Evolutionary conservation across 2,329 filamentous ascomycete species (phyloP).

Genomic region (Penicillium sp.): DNA sequence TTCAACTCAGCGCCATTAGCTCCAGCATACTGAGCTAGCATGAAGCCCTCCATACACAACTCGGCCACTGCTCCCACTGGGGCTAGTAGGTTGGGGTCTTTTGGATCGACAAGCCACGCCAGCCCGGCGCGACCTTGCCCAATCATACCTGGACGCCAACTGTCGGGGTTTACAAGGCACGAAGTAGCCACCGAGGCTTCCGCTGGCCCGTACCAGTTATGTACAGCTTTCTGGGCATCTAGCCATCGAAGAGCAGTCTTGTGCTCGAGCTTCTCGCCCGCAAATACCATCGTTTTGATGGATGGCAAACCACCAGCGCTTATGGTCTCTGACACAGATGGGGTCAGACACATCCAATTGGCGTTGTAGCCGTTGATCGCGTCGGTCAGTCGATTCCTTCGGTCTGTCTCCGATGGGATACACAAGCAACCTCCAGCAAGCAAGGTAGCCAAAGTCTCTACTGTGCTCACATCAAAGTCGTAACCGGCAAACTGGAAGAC

Average conservation of each 20-base stretch:
- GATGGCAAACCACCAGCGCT: background rate
- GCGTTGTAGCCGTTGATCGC: background rate
- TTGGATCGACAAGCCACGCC: background rate
- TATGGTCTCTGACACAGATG: background rate
- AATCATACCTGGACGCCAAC: background rate
- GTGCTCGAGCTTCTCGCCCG: background rate
- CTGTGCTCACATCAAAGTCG: background rate
- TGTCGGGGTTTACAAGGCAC: background rate
- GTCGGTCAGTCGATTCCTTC: background rate
- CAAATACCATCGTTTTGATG: background rate
- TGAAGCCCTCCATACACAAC: background rate
- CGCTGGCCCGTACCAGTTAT: conserved; percentile 1
- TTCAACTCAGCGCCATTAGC: background rate
- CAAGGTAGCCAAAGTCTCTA: background rate
- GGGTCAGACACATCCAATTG: background rate
- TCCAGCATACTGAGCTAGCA: background rate
- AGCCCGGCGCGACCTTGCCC: background rate
- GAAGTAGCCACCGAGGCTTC: background rate
- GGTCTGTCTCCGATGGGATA: background rate
- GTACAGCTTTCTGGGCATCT: background rate
- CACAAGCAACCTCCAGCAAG: background rate
- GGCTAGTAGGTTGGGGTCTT: background rate
- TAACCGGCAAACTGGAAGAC: conserved; percentile 1
- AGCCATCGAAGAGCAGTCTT: background rate
- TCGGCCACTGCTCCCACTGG: background rate